phyloP scores from a whole-genome alignment of 495 filamentous ascomycete species.

The Massariosphaeria phaeospora region DNA sequence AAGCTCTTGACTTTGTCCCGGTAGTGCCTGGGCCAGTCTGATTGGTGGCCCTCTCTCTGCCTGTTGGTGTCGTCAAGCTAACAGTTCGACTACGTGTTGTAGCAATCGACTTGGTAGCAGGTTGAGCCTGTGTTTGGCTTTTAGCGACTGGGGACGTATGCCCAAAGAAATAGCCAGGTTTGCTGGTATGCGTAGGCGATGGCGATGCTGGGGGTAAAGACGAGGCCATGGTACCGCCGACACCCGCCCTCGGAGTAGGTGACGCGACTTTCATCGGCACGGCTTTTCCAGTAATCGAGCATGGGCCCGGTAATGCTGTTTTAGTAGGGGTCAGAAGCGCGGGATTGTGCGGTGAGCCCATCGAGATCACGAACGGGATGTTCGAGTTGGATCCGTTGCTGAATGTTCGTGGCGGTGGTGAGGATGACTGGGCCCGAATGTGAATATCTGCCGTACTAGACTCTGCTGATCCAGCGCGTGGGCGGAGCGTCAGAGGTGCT shows the following conservation, averaged over 20 bases:
- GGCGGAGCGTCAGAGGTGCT: not conserved
- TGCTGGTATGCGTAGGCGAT: slow-evolving; percentile 2
- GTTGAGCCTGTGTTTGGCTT: not conserved
- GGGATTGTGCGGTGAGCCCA: slow-evolving; percentile 32
- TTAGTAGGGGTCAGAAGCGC: slow-evolving; percentile 19
- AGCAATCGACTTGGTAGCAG: not conserved
- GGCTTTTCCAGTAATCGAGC: slow-evolving; percentile 21
- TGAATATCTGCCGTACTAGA: slow-evolving; percentile 5
- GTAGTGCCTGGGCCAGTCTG: not conserved
- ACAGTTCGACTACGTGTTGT: slow-evolving; percentile 2
- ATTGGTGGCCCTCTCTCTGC: too few relatives aligned
- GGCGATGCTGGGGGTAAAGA: slow-evolving; percentile 18
- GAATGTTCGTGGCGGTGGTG: slow-evolving; percentile 8
- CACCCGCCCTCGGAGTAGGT: slow-evolving; percentile 9
- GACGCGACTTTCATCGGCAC: not conserved
- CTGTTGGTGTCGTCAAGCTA: too few relatives aligned
- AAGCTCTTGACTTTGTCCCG: not conserved
- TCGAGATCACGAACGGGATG: slow-evolving; percentile 30
- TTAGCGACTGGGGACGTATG: slow-evolving; percentile 6
- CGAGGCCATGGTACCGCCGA: slow-evolving; percentile 26
- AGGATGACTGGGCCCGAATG: too few relatives aligned
- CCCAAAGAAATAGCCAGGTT: slow-evolving; percentile 4
- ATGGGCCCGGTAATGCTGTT: slow-evolving; percentile 3
- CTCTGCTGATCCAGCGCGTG: slow-evolving; percentile 5
- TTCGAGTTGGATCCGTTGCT: slow-evolving; percentile 14